These are phyloP conservation scores for Quercus parvula DNA, from an alignment of 306 rosid genomes.

Conservation along the genomic window DNA sequence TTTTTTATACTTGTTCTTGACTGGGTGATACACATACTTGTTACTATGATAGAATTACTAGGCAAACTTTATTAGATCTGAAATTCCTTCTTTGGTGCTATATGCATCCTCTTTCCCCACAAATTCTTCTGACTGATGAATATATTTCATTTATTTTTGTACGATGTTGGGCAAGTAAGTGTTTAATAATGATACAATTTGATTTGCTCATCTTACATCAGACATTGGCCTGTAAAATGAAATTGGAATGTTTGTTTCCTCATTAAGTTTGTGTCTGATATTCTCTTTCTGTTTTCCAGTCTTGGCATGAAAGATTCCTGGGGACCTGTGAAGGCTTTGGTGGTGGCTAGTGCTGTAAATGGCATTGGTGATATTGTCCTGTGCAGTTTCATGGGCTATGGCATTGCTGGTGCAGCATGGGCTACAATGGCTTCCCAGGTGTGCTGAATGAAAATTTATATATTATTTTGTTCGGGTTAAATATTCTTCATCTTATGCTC, in stretches of 20 bases:
- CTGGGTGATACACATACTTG: neutral
- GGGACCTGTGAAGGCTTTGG: conserved; percentile 87
- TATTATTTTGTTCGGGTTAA: conserved; percentile 1
- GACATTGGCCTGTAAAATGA: neutral
- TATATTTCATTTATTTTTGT: neutral
- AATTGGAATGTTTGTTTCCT: conserved; percentile 5
- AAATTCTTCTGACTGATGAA: neutral
- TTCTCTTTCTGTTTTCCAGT: conserved; percentile 27
- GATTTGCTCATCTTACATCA: neutral
- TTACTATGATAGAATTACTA: neutral
- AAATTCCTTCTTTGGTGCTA: neutral
- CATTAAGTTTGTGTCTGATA: conserved; percentile 8
- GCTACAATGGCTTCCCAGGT: conserved; percentile 79
- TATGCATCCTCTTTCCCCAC: neutral
- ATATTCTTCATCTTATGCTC: neutral
- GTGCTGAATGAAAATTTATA: conserved; percentile 20
- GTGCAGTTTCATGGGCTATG: conserved; percentile 57
- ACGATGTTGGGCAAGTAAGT: neutral
- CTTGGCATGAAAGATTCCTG: conserved; percentile 95
- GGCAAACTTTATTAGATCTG: neutral
- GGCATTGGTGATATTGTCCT: conserved; percentile 59
- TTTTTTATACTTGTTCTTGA: neutral
- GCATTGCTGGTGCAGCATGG: conserved; percentile 90
- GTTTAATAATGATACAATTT: neutral
- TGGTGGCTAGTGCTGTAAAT: conserved; percentile 51